Evolutionary conservation across 2,329 filamentous ascomycete genomes (phyloP), one percentile per base, ranked within the genome.

Genomic region (Biscogniauxia sp.): DNA sequence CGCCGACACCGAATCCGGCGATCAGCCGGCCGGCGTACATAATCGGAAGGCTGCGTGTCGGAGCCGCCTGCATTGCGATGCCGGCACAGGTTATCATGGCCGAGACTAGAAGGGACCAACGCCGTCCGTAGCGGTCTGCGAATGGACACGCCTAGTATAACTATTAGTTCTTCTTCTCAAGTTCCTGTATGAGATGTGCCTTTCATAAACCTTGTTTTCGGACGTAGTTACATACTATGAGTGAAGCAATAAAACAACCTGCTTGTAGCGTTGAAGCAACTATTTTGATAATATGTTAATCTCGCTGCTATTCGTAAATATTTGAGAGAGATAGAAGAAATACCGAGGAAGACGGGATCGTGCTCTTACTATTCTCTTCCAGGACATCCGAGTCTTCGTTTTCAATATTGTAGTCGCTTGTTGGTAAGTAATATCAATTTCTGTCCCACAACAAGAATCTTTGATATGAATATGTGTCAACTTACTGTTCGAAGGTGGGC

Each of bases 191-290:
- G 17, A n/a, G 37, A n/a, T 45, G n/a, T 45, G 15, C 3, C 3
- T 17, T 45, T 2, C 5, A n/a, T n/a, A 13, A n/a, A 13, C 15
- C 37, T 45, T 6, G 3, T 45, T 45, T 11, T 45, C 2, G 15
- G 15, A n/a, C 17, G 11, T 11, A 45, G 6, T n/a, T 45, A 45
- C 37, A 45, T 45, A 45, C 59, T 23, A 84, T 63, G 63, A 90
- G 79, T 61, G 86, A 86, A 41, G 87, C 87, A 56, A 84, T 78
- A 72, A 90, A 90, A 63, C 86, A 88, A 55, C 88, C 88, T 51
- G 83, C 87, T 74, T 91, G 88, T 9, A 91, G 80, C 0, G 85
- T 88, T n/a, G 87, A 89, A 26, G 90, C 88, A 60, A 91, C 61
- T 53, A 37, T 54, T 56, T 15, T 51, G n/a, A 37, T 20, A n/a